Evolutionary conservation across 805 yeast genomes (phyloP).

Genomic region (Starmerella cellae): DNA sequence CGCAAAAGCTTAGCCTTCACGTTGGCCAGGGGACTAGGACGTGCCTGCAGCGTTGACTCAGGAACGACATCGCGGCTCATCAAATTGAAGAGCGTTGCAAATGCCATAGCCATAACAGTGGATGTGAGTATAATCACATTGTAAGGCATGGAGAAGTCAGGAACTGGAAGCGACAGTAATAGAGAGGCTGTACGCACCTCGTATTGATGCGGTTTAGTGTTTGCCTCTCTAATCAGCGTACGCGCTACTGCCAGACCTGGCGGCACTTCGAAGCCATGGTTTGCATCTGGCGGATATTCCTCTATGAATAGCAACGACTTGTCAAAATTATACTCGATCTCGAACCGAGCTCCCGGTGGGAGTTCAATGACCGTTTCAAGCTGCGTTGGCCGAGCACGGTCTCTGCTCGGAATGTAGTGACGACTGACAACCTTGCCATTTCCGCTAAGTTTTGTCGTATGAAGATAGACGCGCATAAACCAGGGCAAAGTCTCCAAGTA

Average conservation of each 20-base stretch:
- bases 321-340: slow-evolving; percentile 58
- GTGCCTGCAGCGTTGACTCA: slow-evolving; percentile 32
- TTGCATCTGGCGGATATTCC: slow-evolving; percentile 99
- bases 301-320: slow-evolving; percentile 70
- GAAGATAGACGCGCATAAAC: slow-evolving; percentile 75
- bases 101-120: slow-evolving; percentile 82
- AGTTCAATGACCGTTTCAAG: slow-evolving; percentile 52
- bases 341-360: slow-evolving; percentile 32
- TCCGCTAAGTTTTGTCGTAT: slow-evolving; percentile 36
- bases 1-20: background rate
- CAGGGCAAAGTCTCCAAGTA: slow-evolving; percentile 83
- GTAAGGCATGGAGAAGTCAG: slow-evolving; percentile 97
- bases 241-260: slow-evolving; percentile 42
- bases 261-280: slow-evolving; percentile 90
- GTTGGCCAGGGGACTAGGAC: background rate
- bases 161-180: slow-evolving; percentile 78
- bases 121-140: slow-evolving; percentile 90
- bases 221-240: too few relatives aligned
- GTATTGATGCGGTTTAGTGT: slow-evolving; percentile 30
- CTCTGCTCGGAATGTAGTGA: slow-evolving; percentile 61
- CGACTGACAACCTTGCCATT: slow-evolving; percentile 23
- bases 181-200: slow-evolving; percentile 69
- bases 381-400: slow-evolving; percentile 70
- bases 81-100: slow-evolving; percentile 74
- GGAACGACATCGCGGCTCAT: slow-evolving; percentile 38